Conservation (phyloP, 2,329 filamentous ascomycete species). For the Rhinocladiella similis region DNA sequence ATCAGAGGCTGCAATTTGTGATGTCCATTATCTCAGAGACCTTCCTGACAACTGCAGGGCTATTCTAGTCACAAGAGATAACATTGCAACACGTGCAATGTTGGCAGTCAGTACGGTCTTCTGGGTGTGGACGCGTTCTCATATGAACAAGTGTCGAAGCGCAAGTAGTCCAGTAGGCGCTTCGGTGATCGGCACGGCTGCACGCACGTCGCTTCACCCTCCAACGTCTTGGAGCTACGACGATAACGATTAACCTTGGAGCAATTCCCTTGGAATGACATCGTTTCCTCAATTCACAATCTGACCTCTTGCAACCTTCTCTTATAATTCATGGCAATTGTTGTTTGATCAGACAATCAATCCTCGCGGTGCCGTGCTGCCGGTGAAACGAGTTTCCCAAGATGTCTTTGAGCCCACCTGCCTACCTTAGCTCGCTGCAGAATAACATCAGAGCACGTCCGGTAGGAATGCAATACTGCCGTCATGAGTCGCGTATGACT, state of each 20-base stretch:
- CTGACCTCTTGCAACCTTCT: background rate
- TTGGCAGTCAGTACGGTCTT: background rate
- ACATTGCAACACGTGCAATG: constrained; percentile 4
- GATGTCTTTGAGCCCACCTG: constrained; percentile 82
- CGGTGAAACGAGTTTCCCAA: background rate
- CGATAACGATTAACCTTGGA: constrained; percentile 5
- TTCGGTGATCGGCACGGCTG: background rate
- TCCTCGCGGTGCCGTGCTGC: no score
- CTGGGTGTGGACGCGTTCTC: constrained; percentile 17
- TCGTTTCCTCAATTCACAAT: background rate
- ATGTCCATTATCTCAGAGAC: background rate
- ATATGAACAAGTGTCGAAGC: constrained; percentile 8
- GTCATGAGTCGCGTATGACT: background rate
- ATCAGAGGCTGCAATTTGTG: background rate
- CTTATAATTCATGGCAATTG: background rate
- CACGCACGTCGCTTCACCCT: constrained; percentile 3
- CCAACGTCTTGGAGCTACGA: background rate
- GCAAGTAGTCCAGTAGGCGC: background rate
- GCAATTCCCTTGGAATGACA: background rate
- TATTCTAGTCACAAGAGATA: background rate
- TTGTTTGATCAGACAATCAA: background rate
- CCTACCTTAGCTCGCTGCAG: constrained; percentile 83
- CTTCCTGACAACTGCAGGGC: background rate
- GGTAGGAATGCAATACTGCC: constrained; percentile 16
- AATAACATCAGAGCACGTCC: constrained; percentile 95